Percentiles rank a stretch among this genome's conserved stretches.
These are phyloP conservation scores for Paracoccidioides lutzii DNA, from an alignment of 2,329 filamentous ascomycete genomes.

Conservation along the genomic window DNA sequence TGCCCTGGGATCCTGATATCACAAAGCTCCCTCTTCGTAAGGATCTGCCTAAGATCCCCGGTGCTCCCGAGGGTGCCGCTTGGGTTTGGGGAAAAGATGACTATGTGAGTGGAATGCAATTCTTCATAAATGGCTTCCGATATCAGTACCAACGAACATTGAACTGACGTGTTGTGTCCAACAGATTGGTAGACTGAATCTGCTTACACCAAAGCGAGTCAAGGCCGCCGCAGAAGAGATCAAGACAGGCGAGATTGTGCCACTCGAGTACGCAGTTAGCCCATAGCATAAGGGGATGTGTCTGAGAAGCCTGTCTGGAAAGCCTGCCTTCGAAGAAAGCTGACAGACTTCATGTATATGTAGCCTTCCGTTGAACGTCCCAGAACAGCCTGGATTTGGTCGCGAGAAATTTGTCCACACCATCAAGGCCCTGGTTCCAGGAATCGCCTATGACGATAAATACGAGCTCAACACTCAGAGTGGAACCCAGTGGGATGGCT, in stretches of 20 bases:
- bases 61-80: constrained; percentile 42
- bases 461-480: constrained; percentile 38
- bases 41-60: constrained; percentile 39
- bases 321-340: not conserved
- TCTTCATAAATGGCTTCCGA: not conserved
- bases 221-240: constrained; percentile 43
- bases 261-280: constrained; percentile 35
- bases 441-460: constrained; percentile 32
- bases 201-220: constrained; percentile 43
- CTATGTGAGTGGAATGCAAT: constrained; percentile 22
- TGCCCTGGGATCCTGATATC: constrained; percentile 43
- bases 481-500: constrained; percentile 40
- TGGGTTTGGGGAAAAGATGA: constrained; percentile 51
- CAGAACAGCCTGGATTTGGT: constrained; percentile 40
- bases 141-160: constrained; percentile 1
- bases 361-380: constrained; percentile 41
- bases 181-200: constrained; percentile 37
- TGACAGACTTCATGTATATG: not conserved
- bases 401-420: constrained; percentile 43
- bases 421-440: constrained; percentile 34
- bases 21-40: constrained; percentile 41
- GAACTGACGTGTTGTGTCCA: constrained; percentile 1
- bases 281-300: not conserved
- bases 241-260: constrained; percentile 42
- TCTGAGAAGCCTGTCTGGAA: not conserved